Percentiles rank a stretch among this genome's conserved stretches.
These are phyloP conservation scores for Neonectria coccinea DNA, from an alignment of 2,329 filamentous ascomycete genomes.

Conservation along the genomic window DNA sequence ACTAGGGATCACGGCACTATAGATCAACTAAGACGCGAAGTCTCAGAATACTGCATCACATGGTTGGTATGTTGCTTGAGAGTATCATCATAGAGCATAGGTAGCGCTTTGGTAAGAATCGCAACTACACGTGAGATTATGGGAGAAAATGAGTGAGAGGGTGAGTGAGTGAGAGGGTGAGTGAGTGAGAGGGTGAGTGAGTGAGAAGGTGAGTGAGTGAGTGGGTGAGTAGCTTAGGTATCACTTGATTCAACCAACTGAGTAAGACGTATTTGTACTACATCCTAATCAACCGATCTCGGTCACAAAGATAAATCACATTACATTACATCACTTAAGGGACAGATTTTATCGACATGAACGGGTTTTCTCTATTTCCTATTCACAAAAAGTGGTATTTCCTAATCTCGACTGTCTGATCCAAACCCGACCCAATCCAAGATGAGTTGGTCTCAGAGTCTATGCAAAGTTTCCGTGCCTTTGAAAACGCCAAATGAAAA, in stretches of 20 bases:
- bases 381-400: slow-evolving; percentile 12
- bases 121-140: not conserved
- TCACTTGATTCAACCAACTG: not conserved
- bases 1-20: slow-evolving; percentile 24
- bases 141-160: not conserved
- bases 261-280: not conserved
- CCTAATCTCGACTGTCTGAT: slow-evolving; percentile 2
- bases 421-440: not conserved
- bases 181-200: not conserved
- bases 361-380: slow-evolving; percentile 2
- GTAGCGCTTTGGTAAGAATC: not conserved
- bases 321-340: not conserved
- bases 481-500: slow-evolving; percentile 11
- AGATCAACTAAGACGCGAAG: not conserved
- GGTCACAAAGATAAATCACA: not conserved
- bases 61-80: not conserved
- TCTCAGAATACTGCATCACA: not conserved
- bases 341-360: not conserved
- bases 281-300: not conserved
- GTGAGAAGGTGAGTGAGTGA: not conserved
- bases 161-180: not conserved
- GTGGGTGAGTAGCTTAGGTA: not conserved
- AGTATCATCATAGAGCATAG: not conserved
- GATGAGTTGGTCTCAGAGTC: not conserved
- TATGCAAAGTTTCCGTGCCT: slow-evolving; percentile 1